Conservation (phyloP, 1,284 basidiomycete species). For the Cutaneotrichosporon cutaneum region DNA sequence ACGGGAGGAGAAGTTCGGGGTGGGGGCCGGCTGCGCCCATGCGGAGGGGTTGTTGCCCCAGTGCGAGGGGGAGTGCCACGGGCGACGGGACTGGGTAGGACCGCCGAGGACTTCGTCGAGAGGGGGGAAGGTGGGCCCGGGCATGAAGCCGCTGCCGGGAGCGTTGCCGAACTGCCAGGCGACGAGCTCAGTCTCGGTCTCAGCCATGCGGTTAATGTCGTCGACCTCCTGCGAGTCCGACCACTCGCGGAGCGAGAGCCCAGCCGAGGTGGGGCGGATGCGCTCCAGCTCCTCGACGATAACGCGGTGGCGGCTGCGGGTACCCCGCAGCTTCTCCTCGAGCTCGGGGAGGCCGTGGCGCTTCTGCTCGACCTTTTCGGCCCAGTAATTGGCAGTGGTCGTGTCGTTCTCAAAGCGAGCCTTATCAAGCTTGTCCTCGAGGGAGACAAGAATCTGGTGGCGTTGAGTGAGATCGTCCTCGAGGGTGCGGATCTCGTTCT, state of each 20-base stretch:
- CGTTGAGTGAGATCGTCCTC: conserved; percentile 37
- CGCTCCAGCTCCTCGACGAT: conserved; percentile 36
- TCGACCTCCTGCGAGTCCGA: conserved; percentile 26
- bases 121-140: conserved; percentile 35
- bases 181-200: conserved; percentile 40
- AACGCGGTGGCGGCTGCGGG: conserved; percentile 25
- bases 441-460: conserved; percentile 36
- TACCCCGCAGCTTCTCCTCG: conserved; percentile 26
- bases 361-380: conserved; percentile 43
- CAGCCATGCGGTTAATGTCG: conserved; percentile 14
- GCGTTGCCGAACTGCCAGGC: conserved; percentile 39
- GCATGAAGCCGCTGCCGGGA: conserved; percentile 5
- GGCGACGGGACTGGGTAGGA: neutral
- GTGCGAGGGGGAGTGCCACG: conserved; percentile 12
- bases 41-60: neutral
- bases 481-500: conserved; percentile 29
- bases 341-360: conserved; percentile 29
- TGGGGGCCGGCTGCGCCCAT: neutral
- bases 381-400: conserved; percentile 42
- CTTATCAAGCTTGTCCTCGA: conserved; percentile 38
- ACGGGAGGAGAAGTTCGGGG: neutral
- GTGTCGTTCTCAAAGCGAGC: conserved; percentile 33
- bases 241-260: conserved; percentile 30
- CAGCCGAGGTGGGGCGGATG: conserved; percentile 16
- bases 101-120: conserved; percentile 36